Percentiles rank a stretch among this genome's conserved stretches.
phyloP scores from a whole-genome alignment of 2,329 filamentous ascomycete species.

The Colletotrichum cuscutae region DNA sequence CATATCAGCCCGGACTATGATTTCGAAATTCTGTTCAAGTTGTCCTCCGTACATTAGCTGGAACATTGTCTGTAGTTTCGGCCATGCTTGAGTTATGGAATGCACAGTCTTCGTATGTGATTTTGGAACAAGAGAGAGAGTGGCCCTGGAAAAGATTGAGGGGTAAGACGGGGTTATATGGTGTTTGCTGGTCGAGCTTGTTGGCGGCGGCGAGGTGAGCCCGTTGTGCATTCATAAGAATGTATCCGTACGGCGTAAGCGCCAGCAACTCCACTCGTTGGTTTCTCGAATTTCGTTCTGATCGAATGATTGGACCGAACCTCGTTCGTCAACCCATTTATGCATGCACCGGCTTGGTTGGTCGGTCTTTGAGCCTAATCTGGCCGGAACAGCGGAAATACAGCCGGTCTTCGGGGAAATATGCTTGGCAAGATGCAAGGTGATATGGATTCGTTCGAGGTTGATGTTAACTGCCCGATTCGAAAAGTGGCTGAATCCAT shows the following conservation, averaged over 20 bases:
- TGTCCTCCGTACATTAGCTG: too few species aligned
- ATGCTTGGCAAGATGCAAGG: too few species aligned
- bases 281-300: background rate
- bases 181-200: background rate
- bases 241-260: background rate
- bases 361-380: background rate
- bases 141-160: too few species aligned
- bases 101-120: too few species aligned
- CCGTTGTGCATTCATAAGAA: too few species aligned
- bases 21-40: background rate
- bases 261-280: background rate
- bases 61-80: too few species aligned
- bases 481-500: background rate
- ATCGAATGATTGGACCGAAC: background rate
- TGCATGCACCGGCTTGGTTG: background rate
- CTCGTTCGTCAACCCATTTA: background rate
- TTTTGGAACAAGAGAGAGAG: too few species aligned
- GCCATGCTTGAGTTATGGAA: too few species aligned
- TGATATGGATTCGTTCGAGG: background rate
- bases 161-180: background rate
- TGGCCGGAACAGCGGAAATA: background rate
- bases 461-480: accelerated
- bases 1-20: accelerated
- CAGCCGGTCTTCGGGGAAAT: too few species aligned
- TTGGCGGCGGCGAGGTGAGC: background rate